These are phyloP conservation scores for Flaveria sonorensis DNA, from an alignment of 129 eudicot genomes.

Conservation along the genomic window DNA sequence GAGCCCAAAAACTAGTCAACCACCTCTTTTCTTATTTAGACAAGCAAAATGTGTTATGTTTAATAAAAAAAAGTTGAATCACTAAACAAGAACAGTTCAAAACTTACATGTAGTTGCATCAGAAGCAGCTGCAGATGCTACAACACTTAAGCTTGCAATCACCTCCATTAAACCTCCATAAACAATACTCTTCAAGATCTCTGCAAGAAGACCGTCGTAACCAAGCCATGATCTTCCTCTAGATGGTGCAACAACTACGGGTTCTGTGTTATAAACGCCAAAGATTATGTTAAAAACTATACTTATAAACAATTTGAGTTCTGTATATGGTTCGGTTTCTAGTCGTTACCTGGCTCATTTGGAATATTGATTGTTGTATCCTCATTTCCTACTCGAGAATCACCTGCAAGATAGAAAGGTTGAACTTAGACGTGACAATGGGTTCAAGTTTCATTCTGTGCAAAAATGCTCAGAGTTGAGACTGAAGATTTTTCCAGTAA, in stretches of 20 bases:
- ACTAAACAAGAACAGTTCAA: neutral
- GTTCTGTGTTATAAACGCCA: slow-evolving; percentile 19
- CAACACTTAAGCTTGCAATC: slow-evolving; percentile 53
- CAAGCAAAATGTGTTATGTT: neutral
- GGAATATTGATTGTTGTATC: neutral
- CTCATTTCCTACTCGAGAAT: neutral
- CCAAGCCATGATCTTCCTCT: slow-evolving; percentile 33
- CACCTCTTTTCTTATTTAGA: too few species aligned
- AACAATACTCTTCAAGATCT: slow-evolving; percentile 58
- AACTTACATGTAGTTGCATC: slow-evolving; percentile 46
- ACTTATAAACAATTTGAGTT: neutral
- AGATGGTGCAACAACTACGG: neutral
- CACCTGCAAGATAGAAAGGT: neutral
- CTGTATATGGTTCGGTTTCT: neutral
- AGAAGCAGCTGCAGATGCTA: slow-evolving; percentile 64
- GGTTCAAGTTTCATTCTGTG: too few species aligned
- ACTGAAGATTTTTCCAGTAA: too few species aligned
- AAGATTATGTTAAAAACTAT: neutral
- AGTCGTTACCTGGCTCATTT: slow-evolving; percentile 4
- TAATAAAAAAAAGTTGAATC: neutral
- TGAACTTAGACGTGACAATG: neutral
- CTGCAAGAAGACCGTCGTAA: slow-evolving; percentile 31
- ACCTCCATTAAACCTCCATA: slow-evolving; percentile 57
- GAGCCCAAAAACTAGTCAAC: too few species aligned
- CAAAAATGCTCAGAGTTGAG: too few species aligned